Evolutionary conservation across 768 basidiomycete species (phyloP).

Genomic region (Asterophora parasitica): DNA sequence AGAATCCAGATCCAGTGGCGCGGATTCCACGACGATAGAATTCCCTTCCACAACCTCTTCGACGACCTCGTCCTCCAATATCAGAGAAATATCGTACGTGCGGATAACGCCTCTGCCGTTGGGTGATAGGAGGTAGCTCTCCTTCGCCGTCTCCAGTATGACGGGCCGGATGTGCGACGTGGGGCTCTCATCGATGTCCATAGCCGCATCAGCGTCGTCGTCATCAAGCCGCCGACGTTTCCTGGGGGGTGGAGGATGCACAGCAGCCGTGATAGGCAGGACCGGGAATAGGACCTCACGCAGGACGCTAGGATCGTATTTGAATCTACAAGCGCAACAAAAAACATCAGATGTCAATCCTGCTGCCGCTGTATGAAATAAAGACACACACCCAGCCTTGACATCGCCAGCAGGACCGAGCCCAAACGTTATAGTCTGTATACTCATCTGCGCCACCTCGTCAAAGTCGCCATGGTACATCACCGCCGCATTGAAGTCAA

Average conservation of each 20-base stretch:
- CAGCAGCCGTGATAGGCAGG: slow-evolving; percentile 12
- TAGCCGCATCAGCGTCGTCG: slow-evolving; percentile 4
- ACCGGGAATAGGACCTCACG: slow-evolving; percentile 41
- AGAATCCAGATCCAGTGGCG: neutral
- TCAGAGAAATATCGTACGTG: slow-evolving; percentile 34
- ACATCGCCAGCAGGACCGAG: slow-evolving; percentile 31
- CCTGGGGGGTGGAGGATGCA: slow-evolving; percentile 26
- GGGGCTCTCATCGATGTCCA: slow-evolving; percentile 15
- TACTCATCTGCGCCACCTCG: slow-evolving; percentile 37
- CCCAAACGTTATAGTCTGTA: slow-evolving; percentile 47
- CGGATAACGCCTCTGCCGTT: slow-evolving; percentile 17
- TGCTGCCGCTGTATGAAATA: no score
- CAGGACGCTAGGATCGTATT: slow-evolving; percentile 44
- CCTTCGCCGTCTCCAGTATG: slow-evolving; percentile 37
- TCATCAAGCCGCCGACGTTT: slow-evolving; percentile 29
- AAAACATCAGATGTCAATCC: no score
- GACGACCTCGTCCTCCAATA: slow-evolving; percentile 24
- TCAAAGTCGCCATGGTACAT: slow-evolving; percentile 29
- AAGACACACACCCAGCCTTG: slow-evolving; percentile 36
- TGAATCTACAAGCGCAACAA: slow-evolving; percentile 33
- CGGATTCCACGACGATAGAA: neutral
- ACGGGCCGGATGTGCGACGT: slow-evolving; percentile 16
- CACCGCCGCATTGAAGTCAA: slow-evolving; percentile 24
- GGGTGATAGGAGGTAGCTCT: slow-evolving; percentile 35
- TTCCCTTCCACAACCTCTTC: slow-evolving; percentile 11